Evolutionary conservation across 2,329 filamentous ascomycete genomes (phyloP).

Genomic region (Alternaria hordeiaustralica): DNA sequence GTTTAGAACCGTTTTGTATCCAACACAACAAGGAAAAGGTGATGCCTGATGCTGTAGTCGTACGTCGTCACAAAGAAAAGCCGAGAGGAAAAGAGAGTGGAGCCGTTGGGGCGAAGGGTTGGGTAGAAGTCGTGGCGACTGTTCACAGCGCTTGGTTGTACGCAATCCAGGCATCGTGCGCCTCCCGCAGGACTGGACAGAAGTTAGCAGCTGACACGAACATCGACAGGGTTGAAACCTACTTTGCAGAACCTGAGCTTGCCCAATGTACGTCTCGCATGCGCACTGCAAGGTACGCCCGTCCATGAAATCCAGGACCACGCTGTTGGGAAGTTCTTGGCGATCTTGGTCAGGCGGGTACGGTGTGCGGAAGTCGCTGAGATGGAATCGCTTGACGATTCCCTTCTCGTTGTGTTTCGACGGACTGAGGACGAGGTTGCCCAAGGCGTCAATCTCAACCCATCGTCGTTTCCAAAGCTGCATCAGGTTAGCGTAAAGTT

Average conservation of each 20-base stretch:
- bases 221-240: slow-evolving; percentile 9
- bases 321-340: slow-evolving; percentile 90
- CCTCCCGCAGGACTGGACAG: slow-evolving; percentile 43
- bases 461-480: slow-evolving; percentile 91
- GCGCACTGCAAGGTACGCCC: slow-evolving; percentile 69
- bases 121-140: neutral
- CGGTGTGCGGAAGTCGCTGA: slow-evolving; percentile 81
- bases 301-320: slow-evolving; percentile 68
- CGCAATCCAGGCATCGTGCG: slow-evolving; percentile 47
- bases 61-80: slow-evolving; percentile 16
- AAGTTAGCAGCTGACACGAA: slow-evolving; percentile 16
- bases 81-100: slow-evolving; percentile 8
- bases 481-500: slow-evolving; percentile 7
- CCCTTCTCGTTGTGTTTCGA: slow-evolving; percentile 68
- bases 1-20: slow-evolving; percentile 12
- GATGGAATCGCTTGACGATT: slow-evolving; percentile 80
- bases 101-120: neutral
- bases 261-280: slow-evolving; percentile 44
- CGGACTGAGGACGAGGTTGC: slow-evolving; percentile 80
- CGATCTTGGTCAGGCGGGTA: slow-evolving; percentile 87
- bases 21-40: slow-evolving; percentile 15
- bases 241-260: slow-evolving; percentile 48
- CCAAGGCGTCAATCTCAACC: slow-evolving; percentile 82
- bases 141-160: slow-evolving; percentile 35
- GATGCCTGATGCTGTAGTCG: slow-evolving; percentile 15